Percentiles rank a stretch among this genome's conserved stretches.
phyloP scores from a whole-genome alignment of 1,284 basidiomycete species.

The Fistulinella staudtii region DNA sequence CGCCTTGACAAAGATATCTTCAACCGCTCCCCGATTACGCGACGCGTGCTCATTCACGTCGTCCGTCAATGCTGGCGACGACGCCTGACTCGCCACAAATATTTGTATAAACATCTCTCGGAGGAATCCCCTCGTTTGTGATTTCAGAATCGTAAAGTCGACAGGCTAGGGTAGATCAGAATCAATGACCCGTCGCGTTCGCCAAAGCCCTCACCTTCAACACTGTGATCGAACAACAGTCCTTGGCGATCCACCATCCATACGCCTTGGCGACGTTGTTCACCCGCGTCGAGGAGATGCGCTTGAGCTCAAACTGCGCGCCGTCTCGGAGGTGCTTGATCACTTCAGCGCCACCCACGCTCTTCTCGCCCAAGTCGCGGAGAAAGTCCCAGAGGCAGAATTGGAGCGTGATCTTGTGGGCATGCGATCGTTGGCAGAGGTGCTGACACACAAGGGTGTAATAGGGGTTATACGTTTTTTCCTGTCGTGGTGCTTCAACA shows the following conservation, averaged over 20 bases:
- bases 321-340: conserved; percentile 60
- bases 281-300: conserved; percentile 57
- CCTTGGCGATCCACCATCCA: conserved; percentile 82
- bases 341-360: conserved; percentile 77
- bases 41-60: conserved; percentile 37
- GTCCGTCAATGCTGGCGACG: conserved; percentile 55
- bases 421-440: conserved; percentile 69
- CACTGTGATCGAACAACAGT: conserved; percentile 65
- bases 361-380: conserved; percentile 82
- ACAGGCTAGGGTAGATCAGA: conserved; percentile 56
- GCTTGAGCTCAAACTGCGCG: conserved; percentile 47
- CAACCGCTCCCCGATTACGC: conserved; percentile 58
- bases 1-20: conserved; percentile 71
- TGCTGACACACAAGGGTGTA: conserved; percentile 86
- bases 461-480: conserved; percentile 92
- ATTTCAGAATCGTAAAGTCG: conserved; percentile 74
- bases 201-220: conserved; percentile 64
- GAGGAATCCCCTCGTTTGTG: conserved; percentile 63
- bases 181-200: not conserved
- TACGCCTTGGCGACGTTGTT: conserved; percentile 72
- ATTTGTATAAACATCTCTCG: conserved; percentile 63
- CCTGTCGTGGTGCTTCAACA: conserved; percentile 43
- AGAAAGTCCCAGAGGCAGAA: conserved; percentile 98
- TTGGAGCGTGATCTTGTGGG: conserved; percentile 90
- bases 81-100: conserved; percentile 69